Base-by-base conservation (phyloP, 768 basidiomycete species). In the Trametopsis cervina region DNA sequence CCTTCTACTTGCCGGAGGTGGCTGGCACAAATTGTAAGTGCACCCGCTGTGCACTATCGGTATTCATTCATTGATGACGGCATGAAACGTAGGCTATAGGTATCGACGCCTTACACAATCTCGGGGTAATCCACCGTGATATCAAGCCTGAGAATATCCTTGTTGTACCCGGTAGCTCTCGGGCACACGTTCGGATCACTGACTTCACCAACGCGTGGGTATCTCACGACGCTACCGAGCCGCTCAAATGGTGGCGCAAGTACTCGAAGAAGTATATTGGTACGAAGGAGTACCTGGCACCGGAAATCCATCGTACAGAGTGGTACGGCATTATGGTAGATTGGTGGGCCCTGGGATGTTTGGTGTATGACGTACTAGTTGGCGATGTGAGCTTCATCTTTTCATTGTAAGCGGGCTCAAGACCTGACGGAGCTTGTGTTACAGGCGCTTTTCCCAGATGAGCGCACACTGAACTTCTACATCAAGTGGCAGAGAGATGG, bases 61-160 rank as follows among this genome's bases (percentile, higher is more conserved):
- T 15, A 23, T 22, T 9, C 26, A 33, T 44, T 25, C 48, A 23
- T 48, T 33, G 27, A 49, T 50, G 49, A 38, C 35, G 13, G 5
- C n/a, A n/a, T n/a, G 9, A 20, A 26, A 7, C 24, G 7, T 33
- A 63, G 62, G 61, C 61, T 11, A 44, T 62, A 17, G 62, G 62
- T 17, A 56, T 62, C 20, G 55, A 60, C 50, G 59, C 61, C 51
- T 63, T 80, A 27, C 78, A 80, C 60, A 65, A 64, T 23, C 74
- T 74, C 57, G 66, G 73, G 27, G 78, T 80, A 55, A 76, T 80
- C 33, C 78, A 80, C 57, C 68, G 78, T 15, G 77, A 79, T 62
- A 66, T 80, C 53, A 80, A 79, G 65, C 77, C 77, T 11, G 77
- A 78, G 58, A 78, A 79, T 62, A 67, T 80, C 48, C 68, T 80